phyloP scores from a whole-genome alignment of 345 rosid species.

The Carallia brachiata region DNA sequence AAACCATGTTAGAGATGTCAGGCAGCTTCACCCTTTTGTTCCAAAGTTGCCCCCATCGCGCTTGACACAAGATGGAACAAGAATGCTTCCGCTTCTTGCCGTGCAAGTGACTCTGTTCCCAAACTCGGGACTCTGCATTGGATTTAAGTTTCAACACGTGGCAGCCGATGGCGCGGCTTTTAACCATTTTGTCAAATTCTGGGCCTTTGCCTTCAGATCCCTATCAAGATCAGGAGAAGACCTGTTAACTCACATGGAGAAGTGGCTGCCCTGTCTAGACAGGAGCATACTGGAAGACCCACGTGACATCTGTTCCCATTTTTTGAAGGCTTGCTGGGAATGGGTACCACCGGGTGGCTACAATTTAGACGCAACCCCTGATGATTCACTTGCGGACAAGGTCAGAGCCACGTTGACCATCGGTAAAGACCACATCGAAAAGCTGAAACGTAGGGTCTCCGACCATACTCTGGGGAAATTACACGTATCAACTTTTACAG shows the following conservation, averaged over 20 bases:
- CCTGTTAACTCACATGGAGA: not conserved
- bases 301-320: slow-evolving; percentile 8
- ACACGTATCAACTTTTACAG: slow-evolving; percentile 27
- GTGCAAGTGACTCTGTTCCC: slow-evolving; percentile 46
- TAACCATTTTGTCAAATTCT: slow-evolving; percentile 40
- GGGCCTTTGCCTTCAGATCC: slow-evolving; percentile 28
- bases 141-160: slow-evolving; percentile 26
- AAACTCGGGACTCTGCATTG: slow-evolving; percentile 33
- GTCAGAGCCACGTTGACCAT: slow-evolving; percentile 33
- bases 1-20: slow-evolving; percentile 16
- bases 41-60: slow-evolving; percentile 17
- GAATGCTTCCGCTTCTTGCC: slow-evolving; percentile 21
- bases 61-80: not conserved
- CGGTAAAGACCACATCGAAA: slow-evolving; percentile 5
- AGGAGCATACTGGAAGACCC: slow-evolving; percentile 26
- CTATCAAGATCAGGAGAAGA: slow-evolving; percentile 12
- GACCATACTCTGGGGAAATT: not conserved
- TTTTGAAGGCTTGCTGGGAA: slow-evolving; percentile 6
- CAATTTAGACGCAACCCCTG: not conserved
- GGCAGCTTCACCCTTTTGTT: slow-evolving; percentile 26
- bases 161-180: slow-evolving; percentile 40
- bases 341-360: not conserved
- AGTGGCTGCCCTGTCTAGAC: slow-evolving; percentile 16
- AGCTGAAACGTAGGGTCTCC: slow-evolving; percentile 23
- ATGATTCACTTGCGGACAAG: slow-evolving; percentile 6